Percentiles rank a stretch among this genome's conserved stretches.
These are phyloP conservation scores for Metschnikowia noctiluminum DNA, from an alignment of 805 yeast species.

Conservation along the genomic window DNA sequence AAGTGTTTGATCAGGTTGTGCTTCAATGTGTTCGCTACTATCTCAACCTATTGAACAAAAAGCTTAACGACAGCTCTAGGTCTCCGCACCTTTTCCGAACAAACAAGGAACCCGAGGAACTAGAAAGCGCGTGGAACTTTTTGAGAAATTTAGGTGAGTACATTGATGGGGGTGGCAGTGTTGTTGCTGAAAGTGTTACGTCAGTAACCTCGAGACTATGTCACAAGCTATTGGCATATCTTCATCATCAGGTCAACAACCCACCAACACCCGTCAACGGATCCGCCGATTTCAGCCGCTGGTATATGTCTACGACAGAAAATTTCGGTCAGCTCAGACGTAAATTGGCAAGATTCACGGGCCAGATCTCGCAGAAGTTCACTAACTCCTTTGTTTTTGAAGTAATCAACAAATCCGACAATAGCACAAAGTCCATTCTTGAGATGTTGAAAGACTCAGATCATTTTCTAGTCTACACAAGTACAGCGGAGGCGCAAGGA, in stretches of 20 bases:
- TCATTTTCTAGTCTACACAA: constrained; percentile 76
- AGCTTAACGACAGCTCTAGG: constrained; percentile 72
- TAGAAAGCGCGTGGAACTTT: constrained; percentile 78
- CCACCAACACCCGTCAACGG: constrained; percentile 46
- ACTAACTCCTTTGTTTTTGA: constrained; percentile 69
- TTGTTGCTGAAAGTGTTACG: constrained; percentile 76
- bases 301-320: constrained; percentile 66
- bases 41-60: constrained; percentile 66
- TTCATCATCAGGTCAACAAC: constrained; percentile 61
- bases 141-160: constrained; percentile 73
- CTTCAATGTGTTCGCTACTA: constrained; percentile 72
- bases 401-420: constrained; percentile 40
- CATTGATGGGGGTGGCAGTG: constrained; percentile 76
- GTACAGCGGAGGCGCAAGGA: constrained; percentile 68
- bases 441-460: constrained; percentile 58
- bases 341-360: constrained; percentile 74
- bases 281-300: constrained; percentile 46
- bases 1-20: constrained; percentile 59
- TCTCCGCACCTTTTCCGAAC: constrained; percentile 65
- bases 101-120: constrained; percentile 86
- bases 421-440: constrained; percentile 49
- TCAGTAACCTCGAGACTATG: constrained; percentile 62
- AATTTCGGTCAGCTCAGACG: constrained; percentile 75
- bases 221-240: constrained; percentile 64
- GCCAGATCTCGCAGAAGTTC: constrained; percentile 62